phyloP scores from a whole-genome alignment of 495 filamentous ascomycete species.

The Penicillium lagena region DNA sequence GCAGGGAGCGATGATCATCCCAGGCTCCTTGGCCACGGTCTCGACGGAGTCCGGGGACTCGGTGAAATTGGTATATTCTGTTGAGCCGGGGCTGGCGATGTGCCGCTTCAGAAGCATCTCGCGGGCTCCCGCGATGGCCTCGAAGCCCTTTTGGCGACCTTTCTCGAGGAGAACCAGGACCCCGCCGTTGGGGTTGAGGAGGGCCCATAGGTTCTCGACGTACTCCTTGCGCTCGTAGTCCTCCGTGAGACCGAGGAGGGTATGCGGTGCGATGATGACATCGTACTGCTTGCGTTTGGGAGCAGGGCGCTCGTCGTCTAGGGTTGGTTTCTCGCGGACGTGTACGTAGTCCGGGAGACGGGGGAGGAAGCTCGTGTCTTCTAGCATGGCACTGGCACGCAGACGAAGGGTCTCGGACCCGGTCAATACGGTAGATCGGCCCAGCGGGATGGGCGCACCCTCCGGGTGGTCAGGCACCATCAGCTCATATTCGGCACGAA shows the following conservation, averaged over 20 bases:
- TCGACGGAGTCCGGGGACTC: conserved; percentile 28
- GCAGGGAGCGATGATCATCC: conserved; percentile 93
- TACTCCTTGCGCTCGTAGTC: conserved; percentile 67
- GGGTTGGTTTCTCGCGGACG: conserved; percentile 37
- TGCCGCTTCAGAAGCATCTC: conserved; percentile 68
- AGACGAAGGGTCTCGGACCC: conserved; percentile 63
- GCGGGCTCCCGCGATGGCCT: conserved; percentile 80
- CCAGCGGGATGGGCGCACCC: conserved; percentile 39
- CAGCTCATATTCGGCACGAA: conserved; percentile 71
- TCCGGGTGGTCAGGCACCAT: conserved; percentile 44
- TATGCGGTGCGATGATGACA: conserved; percentile 82
- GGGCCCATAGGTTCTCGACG: conserved; percentile 80
- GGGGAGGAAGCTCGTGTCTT: conserved; percentile 88
- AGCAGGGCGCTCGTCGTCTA: conserved; percentile 35
- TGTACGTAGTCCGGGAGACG: conserved; percentile 90
- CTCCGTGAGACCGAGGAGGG: conserved; percentile 65
- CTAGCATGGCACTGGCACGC: conserved; percentile 67
- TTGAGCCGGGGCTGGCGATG: conserved; percentile 59
- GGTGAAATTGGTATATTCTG: conserved; percentile 32
- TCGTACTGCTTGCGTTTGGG: conserved; percentile 73
- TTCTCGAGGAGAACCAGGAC: conserved; percentile 88
- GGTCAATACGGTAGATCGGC: conserved; percentile 55
- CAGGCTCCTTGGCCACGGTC: conserved; percentile 54
- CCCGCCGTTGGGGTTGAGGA: conserved; percentile 78
- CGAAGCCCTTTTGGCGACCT: conserved; percentile 84